These are phyloP conservation scores for Caryopteris hybrid DNA, from an alignment of 305 asterid species.

Conservation along the genomic window DNA sequence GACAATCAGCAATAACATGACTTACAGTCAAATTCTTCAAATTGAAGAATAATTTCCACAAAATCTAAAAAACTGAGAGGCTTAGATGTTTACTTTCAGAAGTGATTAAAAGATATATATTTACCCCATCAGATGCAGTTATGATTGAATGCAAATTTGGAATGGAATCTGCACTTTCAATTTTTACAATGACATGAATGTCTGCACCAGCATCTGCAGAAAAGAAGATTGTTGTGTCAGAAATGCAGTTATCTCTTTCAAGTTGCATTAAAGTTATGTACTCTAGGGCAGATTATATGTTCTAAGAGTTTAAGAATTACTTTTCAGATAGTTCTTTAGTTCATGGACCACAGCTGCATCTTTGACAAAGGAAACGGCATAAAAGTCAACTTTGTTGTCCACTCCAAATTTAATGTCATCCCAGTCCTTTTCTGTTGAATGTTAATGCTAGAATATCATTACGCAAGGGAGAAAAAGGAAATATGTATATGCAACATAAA, in stretches of 20 bases:
- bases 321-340: conserved; percentile 82
- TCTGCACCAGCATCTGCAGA: conserved; percentile 80
- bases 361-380: conserved; percentile 96
- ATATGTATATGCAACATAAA: not conserved
- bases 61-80: not conserved
- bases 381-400: conserved; percentile 84
- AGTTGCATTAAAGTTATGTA: not conserved
- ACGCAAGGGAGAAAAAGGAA: not conserved
- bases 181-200: conserved; percentile 91
- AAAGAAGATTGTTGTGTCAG: conserved; percentile 9
- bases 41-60: not conserved
- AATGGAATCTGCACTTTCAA: conserved; percentile 97
- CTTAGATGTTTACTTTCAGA: not conserved
- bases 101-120: not conserved
- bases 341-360: conserved; percentile 95
- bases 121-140: conserved; percentile 98
- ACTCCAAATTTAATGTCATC: conserved; percentile 97
- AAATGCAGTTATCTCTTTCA: not conserved
- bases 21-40: not conserved
- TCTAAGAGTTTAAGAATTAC: conserved; percentile 25
- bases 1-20: not conserved
- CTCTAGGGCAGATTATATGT: not conserved
- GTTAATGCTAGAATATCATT: conserved; percentile 18
- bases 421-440: conserved; percentile 88
- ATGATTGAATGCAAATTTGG: conserved; percentile 87